A percentile compares a stretch with the other conserved stretches of the same genome.
These are phyloP conservation scores for Blastosporella zonata DNA, from an alignment of 1,284 basidiomycete genomes.

Conservation along the genomic window DNA sequence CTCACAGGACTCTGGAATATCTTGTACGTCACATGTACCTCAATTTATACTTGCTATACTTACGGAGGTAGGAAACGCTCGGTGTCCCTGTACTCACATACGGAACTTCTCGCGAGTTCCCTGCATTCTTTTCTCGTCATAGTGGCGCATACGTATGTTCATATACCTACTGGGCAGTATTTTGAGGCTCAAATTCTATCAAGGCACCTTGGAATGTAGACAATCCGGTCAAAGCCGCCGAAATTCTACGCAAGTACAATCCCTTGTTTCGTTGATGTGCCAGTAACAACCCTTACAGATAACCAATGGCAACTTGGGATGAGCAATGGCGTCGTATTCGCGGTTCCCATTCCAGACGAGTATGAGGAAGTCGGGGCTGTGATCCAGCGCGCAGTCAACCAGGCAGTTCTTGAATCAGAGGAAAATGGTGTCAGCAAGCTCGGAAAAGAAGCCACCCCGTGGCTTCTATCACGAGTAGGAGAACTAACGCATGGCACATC, in stretches of 20 bases:
- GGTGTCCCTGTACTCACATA: slow-evolving; percentile 92
- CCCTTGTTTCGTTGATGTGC: not conserved
- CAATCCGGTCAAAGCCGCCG: slow-evolving; percentile 62
- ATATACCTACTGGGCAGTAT: not conserved
- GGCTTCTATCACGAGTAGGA: slow-evolving; percentile 84
- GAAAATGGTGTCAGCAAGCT: slow-evolving; percentile 75
- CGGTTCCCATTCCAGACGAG: slow-evolving; percentile 85
- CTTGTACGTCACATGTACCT: slow-evolving; percentile 48
- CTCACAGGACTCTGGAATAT: slow-evolving; percentile 92
- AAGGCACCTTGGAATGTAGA: slow-evolving; percentile 72
- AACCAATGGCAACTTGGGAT: slow-evolving; percentile 62
- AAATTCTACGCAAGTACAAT: slow-evolving; percentile 59
- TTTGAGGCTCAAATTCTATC: slow-evolving; percentile 2
- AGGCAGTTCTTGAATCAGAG: slow-evolving; percentile 83
- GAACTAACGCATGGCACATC: slow-evolving; percentile 81
- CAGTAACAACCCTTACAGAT: slow-evolving; percentile 36
- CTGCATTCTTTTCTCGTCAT: slow-evolving; percentile 88
- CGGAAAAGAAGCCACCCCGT: slow-evolving; percentile 95
- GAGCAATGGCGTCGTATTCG: slow-evolving; percentile 77
- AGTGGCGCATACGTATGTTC: slow-evolving; percentile 76
- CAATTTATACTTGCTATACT: not conserved
- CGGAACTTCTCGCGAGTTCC: slow-evolving; percentile 76
- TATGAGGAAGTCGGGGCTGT: slow-evolving; percentile 64
- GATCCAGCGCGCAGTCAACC: slow-evolving; percentile 83
- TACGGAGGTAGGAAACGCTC: slow-evolving; percentile 76